Evolutionary conservation across 352 stramenopile species (phyloP).

Genomic region (Phytophthora tentaculata): DNA sequence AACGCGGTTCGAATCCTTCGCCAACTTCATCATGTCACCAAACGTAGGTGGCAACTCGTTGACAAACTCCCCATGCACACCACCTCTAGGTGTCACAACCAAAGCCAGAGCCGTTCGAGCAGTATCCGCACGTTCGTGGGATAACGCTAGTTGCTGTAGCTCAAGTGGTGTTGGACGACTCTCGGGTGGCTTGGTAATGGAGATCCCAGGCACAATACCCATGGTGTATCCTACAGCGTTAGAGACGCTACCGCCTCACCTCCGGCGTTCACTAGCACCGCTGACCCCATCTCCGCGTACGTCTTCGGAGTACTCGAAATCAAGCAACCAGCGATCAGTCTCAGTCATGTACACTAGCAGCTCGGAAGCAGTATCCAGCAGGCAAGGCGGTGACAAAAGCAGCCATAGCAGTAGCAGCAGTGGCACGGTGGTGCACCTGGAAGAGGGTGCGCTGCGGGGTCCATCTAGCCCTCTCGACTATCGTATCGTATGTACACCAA

Average conservation of each 20-base stretch:
- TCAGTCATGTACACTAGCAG: slow-evolving; percentile 11
- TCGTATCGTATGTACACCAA: slow-evolving; percentile 68
- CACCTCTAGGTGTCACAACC: slow-evolving; percentile 1
- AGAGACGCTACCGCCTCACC: slow-evolving; percentile 22
- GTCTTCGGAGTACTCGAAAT: slow-evolving; percentile 40
- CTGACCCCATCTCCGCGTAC: slow-evolving; percentile 35
- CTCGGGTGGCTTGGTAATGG: slow-evolving; percentile 57
- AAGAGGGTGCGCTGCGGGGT: slow-evolving; percentile 30
- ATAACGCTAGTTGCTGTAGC: slow-evolving; percentile 19
- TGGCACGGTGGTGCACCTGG: slow-evolving; percentile 30
- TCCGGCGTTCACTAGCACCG: slow-evolving; percentile 42
- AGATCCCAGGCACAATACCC: slow-evolving; percentile 31
- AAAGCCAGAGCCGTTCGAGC: slow-evolving; percentile 1
- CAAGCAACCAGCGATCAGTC: slow-evolving; percentile 22
- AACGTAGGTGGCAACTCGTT: slow-evolving; percentile 12
- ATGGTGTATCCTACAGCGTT: slow-evolving; percentile 26
- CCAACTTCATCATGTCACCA: slow-evolving; percentile 25
- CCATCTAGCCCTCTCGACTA: slow-evolving; percentile 47
- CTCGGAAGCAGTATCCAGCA: slow-evolving; percentile 11
- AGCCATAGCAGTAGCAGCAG: slow-evolving; percentile 16
- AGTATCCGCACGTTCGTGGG: slow-evolving; percentile 19
- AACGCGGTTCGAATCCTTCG: slow-evolving; percentile 24
- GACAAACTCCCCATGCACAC: slow-evolving; percentile 12
- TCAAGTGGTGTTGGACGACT: slow-evolving; percentile 37
- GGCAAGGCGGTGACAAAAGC: slow-evolving; percentile 10